Percentiles rank a stretch among this genome's conserved stretches.
These are phyloP conservation scores for Monosporascus sp. DNA, from an alignment of 2,329 filamentous ascomycete species.

Conservation along the genomic window DNA sequence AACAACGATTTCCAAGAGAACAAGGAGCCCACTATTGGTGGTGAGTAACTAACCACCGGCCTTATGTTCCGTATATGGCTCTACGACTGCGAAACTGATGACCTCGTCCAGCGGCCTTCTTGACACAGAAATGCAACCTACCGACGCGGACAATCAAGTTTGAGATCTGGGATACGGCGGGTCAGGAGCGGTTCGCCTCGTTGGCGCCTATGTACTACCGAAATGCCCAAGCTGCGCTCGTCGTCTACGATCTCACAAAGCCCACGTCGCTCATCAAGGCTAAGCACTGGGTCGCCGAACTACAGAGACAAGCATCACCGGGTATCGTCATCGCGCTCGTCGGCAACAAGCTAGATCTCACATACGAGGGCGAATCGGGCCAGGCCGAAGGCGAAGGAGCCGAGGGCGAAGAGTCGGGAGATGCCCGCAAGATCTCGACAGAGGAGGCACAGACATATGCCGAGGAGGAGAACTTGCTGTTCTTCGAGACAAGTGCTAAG, in stretches of 20 bases:
- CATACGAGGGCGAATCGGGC: conserved; percentile 50
- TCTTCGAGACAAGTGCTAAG: conserved; percentile 98
- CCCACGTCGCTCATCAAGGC: conserved; percentile 92
- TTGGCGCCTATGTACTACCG: conserved; percentile 99
- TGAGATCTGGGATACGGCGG: conserved; percentile 97
- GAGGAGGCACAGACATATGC: conserved; percentile 90
- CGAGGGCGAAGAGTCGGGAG: conserved; percentile 54
- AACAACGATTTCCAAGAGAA: conserved; percentile 99
- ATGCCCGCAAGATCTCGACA: conserved; percentile 84
- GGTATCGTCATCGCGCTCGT: conserved; percentile 97
- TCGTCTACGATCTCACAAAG: conserved; percentile 98
- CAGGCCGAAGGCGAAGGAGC: conserved; percentile 44
- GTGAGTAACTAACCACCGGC: conserved; percentile 43
- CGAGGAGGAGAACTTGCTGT: conserved; percentile 87
- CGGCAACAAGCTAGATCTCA: conserved; percentile 93
- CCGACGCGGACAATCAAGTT: conserved; percentile 89
- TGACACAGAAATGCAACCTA: conserved; percentile 97
- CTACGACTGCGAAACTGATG: conserved; percentile 1
- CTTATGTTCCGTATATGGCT: conserved; percentile 1
- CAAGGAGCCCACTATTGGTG: conserved; percentile 98
- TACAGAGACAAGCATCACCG: conserved; percentile 91
- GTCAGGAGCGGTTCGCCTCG: conserved; percentile 94
- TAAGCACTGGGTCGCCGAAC: conserved; percentile 97
- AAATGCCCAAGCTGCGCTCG: conserved; percentile 93
- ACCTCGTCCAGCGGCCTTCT: conserved; percentile 69